phyloP scores from a whole-genome alignment of 1,284 basidiomycete genomes.

The Athelia psychrophila region DNA sequence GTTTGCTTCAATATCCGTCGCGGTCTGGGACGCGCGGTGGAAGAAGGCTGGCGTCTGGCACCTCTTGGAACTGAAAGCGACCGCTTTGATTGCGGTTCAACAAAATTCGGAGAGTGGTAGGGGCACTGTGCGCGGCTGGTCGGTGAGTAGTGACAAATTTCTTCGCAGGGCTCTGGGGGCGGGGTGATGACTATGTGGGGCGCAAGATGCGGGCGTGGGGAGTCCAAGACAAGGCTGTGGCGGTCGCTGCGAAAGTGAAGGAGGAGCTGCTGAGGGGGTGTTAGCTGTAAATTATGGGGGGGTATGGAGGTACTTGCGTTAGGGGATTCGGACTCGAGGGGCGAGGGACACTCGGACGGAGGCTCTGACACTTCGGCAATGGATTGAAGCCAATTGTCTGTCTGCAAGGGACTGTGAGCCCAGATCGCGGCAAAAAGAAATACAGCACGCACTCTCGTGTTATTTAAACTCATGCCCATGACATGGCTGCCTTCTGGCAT shows the following conservation, averaged over 20 bases:
- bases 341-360: too few relatives aligned
- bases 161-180: conserved; percentile 32
- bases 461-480: neutral
- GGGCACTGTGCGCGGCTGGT: too few relatives aligned
- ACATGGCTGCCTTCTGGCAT: neutral
- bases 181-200: conserved; percentile 52
- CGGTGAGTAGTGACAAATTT: conserved; percentile 18
- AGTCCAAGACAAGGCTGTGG: conserved; percentile 26
- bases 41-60: neutral
- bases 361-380: too few relatives aligned
- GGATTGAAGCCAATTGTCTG: too few relatives aligned
- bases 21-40: too few relatives aligned
- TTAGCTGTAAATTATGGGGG: too few relatives aligned
- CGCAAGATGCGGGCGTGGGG: conserved; percentile 17
- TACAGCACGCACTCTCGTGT: neutral
- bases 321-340: neutral
- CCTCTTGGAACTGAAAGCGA: conserved; percentile 18
- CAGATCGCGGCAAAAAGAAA: neutral
- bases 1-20: too few relatives aligned
- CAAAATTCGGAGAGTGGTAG: conserved; percentile 27
- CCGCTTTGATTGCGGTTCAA: conserved; percentile 25
- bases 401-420: too few relatives aligned
- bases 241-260: conserved; percentile 25
- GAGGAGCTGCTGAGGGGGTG: conserved; percentile 21
- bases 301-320: neutral